phyloP scores from a whole-genome alignment of 1,139 yeast species.

The Sugiyamaella novakii region DNA sequence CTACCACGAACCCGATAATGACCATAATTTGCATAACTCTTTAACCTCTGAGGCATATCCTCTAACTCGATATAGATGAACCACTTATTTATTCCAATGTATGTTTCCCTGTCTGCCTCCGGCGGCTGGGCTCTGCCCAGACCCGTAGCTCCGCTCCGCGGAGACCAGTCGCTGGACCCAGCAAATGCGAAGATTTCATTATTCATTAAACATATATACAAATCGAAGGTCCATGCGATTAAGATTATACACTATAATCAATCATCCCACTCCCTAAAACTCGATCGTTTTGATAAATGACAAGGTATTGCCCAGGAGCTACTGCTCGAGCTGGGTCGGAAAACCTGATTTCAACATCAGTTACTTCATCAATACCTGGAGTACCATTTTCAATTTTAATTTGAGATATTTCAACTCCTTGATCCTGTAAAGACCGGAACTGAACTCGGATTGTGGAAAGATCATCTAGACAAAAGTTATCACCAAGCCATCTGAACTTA shows the following conservation, averaged over 20 bases:
- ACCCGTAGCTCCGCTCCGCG: neutral
- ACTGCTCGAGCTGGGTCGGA: constrained; percentile 62
- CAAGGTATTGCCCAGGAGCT: constrained; percentile 88
- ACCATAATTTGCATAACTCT: neutral
- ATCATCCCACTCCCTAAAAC: constrained; percentile 81
- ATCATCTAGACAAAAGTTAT: constrained; percentile 31
- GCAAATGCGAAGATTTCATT: too few relatives aligned
- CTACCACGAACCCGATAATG: constrained; percentile 2
- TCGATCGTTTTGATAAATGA: constrained; percentile 64
- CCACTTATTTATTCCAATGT: neutral
- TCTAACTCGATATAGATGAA: neutral
- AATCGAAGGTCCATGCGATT: too few relatives aligned
- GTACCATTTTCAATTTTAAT: constrained; percentile 27
- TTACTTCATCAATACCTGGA: constrained; percentile 23
- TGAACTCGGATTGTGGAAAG: constrained; percentile 51
- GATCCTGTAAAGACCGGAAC: constrained; percentile 69
- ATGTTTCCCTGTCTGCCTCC: neutral
- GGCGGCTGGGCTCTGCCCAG: neutral
- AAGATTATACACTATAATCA: neutral
- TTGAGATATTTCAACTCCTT: constrained; percentile 42
- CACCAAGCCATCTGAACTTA: constrained; percentile 56
- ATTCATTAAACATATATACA: too few relatives aligned
- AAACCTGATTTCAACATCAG: constrained; percentile 43
- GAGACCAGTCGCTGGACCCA: too few relatives aligned
- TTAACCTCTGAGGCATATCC: constrained; percentile 4